Conservation (phyloP, 192 early-diverging fungal genomes). For the Backusella circina region DNA sequence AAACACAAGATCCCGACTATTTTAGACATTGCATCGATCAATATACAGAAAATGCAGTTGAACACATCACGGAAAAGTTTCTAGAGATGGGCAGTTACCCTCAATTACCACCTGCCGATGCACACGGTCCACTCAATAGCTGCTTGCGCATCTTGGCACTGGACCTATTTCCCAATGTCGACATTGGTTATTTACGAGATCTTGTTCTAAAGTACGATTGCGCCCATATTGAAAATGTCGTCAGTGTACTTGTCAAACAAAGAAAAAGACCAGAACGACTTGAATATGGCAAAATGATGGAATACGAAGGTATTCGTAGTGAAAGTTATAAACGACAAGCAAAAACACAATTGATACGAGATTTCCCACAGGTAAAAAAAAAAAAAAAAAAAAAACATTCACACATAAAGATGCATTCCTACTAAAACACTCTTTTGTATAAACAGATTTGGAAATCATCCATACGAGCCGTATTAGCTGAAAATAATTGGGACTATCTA, state of each 20-base stretch:
- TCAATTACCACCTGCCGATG: constrained; percentile 13
- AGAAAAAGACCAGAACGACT: constrained; percentile 20
- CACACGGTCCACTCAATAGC: constrained; percentile 20
- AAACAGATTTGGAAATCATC: constrained; percentile 42
- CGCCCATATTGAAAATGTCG: constrained; percentile 25
- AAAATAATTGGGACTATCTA: constrained; percentile 40
- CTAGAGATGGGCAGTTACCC: constrained; percentile 31
- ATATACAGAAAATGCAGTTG: constrained; percentile 31
- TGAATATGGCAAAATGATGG: constrained; percentile 17
- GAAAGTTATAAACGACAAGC: constrained; percentile 18
- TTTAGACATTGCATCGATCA: constrained; percentile 28
- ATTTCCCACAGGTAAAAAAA: constrained; percentile 30
- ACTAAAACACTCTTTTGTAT: background rate
- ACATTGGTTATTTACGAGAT: constrained; percentile 28
- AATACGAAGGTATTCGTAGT: constrained; percentile 6
- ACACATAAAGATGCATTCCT: background rate
- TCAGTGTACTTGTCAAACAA: constrained; percentile 6
- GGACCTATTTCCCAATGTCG: constrained; percentile 39
- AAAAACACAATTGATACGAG: constrained; percentile 9
- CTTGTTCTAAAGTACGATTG: constrained; percentile 12
- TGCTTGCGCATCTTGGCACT: constrained; percentile 18
- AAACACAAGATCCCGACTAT: constrained; percentile 32
- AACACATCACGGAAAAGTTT: constrained; percentile 35
- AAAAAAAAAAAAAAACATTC: background rate
- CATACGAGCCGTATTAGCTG: constrained; percentile 41